Percentiles rank a stretch among this genome's conserved stretches.
Evolutionary conservation across 2,329 filamentous ascomycete species (phyloP).

Genomic region (Sporothrix euskadiensis): DNA sequence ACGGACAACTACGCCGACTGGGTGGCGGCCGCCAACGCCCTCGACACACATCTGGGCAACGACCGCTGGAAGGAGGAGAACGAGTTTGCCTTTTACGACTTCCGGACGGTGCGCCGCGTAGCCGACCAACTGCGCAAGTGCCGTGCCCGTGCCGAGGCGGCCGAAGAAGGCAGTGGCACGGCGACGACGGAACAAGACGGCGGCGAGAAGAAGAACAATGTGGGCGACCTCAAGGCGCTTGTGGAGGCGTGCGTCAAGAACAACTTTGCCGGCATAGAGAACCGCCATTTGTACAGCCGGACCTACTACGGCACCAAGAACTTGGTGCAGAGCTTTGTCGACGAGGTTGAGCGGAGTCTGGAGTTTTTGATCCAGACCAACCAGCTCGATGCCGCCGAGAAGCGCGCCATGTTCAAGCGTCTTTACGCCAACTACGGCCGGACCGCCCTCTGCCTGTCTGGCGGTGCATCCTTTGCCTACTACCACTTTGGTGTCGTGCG

Average conservation of each 20-base stretch:
- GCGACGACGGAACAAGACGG: constrained; percentile 36
- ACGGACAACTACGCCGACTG: constrained; percentile 80
- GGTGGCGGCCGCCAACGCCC: constrained; percentile 73
- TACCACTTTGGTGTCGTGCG: constrained; percentile 95
- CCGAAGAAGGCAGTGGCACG: constrained; percentile 40
- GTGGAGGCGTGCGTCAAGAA: constrained; percentile 94
- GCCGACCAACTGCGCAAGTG: constrained; percentile 71
- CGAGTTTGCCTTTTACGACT: constrained; percentile 83
- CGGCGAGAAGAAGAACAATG: constrained; percentile 32
- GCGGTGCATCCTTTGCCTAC: constrained; percentile 91
- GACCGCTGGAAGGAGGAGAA: constrained; percentile 77
- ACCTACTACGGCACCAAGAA: constrained; percentile 98
- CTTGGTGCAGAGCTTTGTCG: constrained; percentile 83
- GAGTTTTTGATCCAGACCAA: constrained; percentile 67
- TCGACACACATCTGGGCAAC: constrained; percentile 81
- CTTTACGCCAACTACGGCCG: constrained; percentile 88
- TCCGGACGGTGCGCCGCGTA: constrained; percentile 75
- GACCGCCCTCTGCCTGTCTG: constrained; percentile 88
- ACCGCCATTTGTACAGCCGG: constrained; percentile 90
- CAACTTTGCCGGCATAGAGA: constrained; percentile 95
- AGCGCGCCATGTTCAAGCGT: constrained; percentile 81
- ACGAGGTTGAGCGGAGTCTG: constrained; percentile 73
- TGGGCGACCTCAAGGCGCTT: constrained; percentile 67
- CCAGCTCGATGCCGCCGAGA: constrained; percentile 69
- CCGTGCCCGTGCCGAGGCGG: constrained; percentile 59